Conservation (phyloP, 148 eudicot species). For the Chenopodium suecicum region DNA sequence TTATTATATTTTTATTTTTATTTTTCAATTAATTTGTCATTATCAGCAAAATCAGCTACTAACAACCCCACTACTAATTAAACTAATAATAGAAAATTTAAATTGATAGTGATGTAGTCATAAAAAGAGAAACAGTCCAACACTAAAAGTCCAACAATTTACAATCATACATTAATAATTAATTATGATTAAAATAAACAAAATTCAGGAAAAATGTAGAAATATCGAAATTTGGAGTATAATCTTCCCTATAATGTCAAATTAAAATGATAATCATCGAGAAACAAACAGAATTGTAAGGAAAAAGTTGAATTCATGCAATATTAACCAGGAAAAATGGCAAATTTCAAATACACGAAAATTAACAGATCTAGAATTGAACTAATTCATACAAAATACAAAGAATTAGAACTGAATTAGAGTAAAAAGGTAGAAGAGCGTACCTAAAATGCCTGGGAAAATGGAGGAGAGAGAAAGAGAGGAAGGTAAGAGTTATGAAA, state of each 20-base stretch:
- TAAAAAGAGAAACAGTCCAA: neutral
- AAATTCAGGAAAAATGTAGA: neutral
- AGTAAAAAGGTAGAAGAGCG: neutral
- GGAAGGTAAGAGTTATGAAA: neutral
- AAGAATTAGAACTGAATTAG: neutral
- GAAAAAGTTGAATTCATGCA: neutral
- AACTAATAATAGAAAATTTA: neutral
- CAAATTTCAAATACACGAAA: neutral
- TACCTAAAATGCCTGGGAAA: neutral
- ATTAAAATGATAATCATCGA: neutral
- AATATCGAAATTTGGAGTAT: neutral
- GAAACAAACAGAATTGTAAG: neutral
- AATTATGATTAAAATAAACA: neutral
- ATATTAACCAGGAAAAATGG: neutral
- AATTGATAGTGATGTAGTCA: neutral
- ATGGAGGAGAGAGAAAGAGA: neutral
- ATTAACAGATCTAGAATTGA: neutral
- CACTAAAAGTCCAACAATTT: conserved; percentile 1
- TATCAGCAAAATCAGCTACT: neutral
- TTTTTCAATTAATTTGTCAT: neutral
- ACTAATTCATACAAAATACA: neutral
- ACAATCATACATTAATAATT: no score
- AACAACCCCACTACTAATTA: neutral
- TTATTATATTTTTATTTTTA: no score
- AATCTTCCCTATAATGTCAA: neutral